Percentiles rank a stretch among this genome's conserved stretches.
Conservation (phyloP, 2,329 filamentous ascomycete genomes). For the Orbilia quercus region DNA sequence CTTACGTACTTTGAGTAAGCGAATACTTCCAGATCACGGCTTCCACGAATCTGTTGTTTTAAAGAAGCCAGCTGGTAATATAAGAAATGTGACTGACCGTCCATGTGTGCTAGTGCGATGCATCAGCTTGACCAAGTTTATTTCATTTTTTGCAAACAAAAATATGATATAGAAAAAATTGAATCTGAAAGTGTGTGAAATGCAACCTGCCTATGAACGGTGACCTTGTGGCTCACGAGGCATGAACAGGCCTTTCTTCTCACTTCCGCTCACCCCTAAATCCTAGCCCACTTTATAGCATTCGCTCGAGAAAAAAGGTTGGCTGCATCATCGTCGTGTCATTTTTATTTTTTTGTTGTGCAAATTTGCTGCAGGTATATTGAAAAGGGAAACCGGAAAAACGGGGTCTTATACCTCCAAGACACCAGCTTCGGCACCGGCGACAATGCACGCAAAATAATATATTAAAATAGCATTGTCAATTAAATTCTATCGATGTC, state of each 20-base stretch:
- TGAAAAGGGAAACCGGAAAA: no score
- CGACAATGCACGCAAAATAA: no score
- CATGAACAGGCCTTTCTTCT: constrained; percentile 17
- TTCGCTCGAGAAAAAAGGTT: background rate
- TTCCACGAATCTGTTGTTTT: constrained; percentile 18
- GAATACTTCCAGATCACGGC: constrained; percentile 1
- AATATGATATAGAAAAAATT: constrained; percentile 41
- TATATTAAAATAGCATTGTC: no score
- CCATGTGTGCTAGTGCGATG: constrained; percentile 17
- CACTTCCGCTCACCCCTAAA: constrained; percentile 36
- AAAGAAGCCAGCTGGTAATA: constrained; percentile 1
- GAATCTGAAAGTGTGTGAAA: constrained; percentile 8
- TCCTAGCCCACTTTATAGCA: constrained; percentile 4
- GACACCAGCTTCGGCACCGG: no score
- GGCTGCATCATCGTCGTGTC: background rate
- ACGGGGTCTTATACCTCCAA: no score
- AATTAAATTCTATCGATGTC: no score
- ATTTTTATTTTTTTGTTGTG: no score
- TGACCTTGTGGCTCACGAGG: constrained; percentile 37
- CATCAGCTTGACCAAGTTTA: constrained; percentile 7
- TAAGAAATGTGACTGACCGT: constrained; percentile 30
- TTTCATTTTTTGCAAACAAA: constrained; percentile 4
- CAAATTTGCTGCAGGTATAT: no score
- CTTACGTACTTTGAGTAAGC: background rate
- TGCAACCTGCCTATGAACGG: constrained; percentile 44